Evolutionary conservation across 352 stramenopile genomes (phyloP).

Genomic region (Globisporangium heterothallicum): DNA sequence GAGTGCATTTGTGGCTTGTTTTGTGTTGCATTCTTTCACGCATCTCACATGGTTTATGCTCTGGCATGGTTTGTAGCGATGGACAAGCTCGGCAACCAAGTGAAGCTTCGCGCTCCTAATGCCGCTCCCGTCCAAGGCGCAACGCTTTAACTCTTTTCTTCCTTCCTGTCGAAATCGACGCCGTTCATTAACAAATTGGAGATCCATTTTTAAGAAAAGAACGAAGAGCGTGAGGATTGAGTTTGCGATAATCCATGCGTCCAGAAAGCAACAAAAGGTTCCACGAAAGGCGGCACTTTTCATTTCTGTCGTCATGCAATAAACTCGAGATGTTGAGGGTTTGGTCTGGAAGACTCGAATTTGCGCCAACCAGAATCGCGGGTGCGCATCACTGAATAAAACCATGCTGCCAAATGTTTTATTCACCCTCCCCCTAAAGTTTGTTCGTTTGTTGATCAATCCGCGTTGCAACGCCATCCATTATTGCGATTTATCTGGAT

Average conservation of each 20-base stretch:
- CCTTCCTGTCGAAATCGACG: not conserved
- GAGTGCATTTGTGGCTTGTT: constrained; percentile 11
- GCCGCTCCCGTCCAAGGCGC: constrained; percentile 28
- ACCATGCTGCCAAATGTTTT: not conserved
- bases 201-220: not conserved
- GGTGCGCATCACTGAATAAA: too few relatives aligned
- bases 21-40: constrained; percentile 6
- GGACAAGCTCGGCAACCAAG: constrained; percentile 55
- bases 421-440: not conserved
- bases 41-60: not conserved
- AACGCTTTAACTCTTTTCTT: constrained; percentile 20
- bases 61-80: constrained; percentile 43
- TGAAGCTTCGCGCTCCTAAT: constrained; percentile 39
- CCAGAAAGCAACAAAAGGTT: too few relatives aligned
- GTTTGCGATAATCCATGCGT: not conserved
- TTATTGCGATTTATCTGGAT: not conserved
- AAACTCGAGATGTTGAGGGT: too few relatives aligned
- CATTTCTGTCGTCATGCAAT: too few relatives aligned
- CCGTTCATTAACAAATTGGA: not conserved
- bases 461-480: not conserved
- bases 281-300: too few relatives aligned
- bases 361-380: too few relatives aligned
- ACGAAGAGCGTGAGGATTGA: not conserved
- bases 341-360: too few relatives aligned
- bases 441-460: not conserved